Evolutionary conservation across 495 filamentous ascomycete species (phyloP).

Genomic region (Sordaria brevicollis): DNA sequence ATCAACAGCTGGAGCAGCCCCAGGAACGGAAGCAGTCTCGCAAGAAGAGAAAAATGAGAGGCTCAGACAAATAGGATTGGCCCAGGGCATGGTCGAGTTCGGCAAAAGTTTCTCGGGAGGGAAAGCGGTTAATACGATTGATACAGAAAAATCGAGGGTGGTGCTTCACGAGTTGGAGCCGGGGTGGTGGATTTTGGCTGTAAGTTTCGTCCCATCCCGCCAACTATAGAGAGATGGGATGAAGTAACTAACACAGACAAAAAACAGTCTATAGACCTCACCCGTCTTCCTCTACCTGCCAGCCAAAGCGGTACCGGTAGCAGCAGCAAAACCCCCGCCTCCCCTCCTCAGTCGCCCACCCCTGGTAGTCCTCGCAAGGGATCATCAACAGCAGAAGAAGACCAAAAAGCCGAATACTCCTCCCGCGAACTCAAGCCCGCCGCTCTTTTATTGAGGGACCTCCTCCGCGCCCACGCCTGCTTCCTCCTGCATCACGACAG

Average conservation of each 20-base stretch:
- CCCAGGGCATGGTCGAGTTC: constrained; percentile 95
- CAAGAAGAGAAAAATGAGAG: constrained; percentile 67
- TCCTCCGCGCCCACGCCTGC: constrained; percentile 68
- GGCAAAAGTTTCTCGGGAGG: constrained; percentile 75
- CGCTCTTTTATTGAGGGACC: constrained; percentile 63
- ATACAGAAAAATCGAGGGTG: constrained; percentile 80
- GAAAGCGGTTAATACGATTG: constrained; percentile 68
- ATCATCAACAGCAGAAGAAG: constrained; percentile 8
- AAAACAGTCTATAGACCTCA: constrained; percentile 61
- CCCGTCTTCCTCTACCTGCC: constrained; percentile 42
- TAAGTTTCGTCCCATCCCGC: constrained; percentile 27
- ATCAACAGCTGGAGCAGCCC: neutral
- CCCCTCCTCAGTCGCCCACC: neutral
- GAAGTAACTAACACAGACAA: neutral
- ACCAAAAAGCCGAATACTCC: constrained; percentile 59
- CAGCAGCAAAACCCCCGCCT: neutral
- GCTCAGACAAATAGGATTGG: constrained; percentile 87
- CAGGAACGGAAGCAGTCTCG: constrained; percentile 24
- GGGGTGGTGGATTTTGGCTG: constrained; percentile 92
- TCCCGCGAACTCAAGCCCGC: constrained; percentile 82
- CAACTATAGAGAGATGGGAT: neutral
- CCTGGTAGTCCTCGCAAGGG: neutral
- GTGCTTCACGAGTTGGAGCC: constrained; percentile 69
- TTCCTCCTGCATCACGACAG: constrained; percentile 81
- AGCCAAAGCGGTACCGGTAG: constrained; percentile 15